Evolutionary conservation across 805 yeast genomes (phyloP).

Genomic region (Millerago galiae): DNA sequence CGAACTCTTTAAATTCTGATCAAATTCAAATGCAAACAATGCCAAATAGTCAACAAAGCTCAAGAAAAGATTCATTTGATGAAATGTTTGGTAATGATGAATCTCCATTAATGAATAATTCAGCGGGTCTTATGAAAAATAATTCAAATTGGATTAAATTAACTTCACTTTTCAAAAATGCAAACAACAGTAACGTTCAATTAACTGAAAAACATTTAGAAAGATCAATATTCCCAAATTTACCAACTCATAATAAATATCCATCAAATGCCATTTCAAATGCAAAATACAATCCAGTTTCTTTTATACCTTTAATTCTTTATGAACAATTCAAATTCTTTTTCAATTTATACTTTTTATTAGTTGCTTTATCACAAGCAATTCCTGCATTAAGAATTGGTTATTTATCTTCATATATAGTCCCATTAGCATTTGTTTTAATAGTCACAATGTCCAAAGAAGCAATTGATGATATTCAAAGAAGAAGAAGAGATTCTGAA

Average conservation of each 20-base stretch:
- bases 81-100: slow-evolving; percentile 16
- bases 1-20: slow-evolving; percentile 22
- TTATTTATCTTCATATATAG: slow-evolving; percentile 84
- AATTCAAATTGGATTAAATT: slow-evolving; percentile 14
- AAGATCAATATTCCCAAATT: slow-evolving; percentile 37
- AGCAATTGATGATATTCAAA: slow-evolving; percentile 86
- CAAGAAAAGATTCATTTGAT: slow-evolving; percentile 22
- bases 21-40: slow-evolving; percentile 27
- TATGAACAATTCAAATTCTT: slow-evolving; percentile 97
- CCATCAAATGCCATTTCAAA: slow-evolving; percentile 82
- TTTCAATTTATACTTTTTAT: slow-evolving; percentile 83
- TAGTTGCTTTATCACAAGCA: slow-evolving; percentile 92
- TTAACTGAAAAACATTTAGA: slow-evolving; percentile 28
- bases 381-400: slow-evolving; percentile 90
- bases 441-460: slow-evolving; percentile 93
- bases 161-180: slow-evolving; percentile 4
- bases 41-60: slow-evolving; percentile 13
- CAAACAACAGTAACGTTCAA: slow-evolving; percentile 13
- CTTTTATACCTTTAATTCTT: slow-evolving; percentile 82
- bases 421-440: slow-evolving; percentile 89
- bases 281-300: slow-evolving; percentile 85
- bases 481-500: slow-evolving; percentile 85
- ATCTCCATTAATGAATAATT: slow-evolving; percentile 10
- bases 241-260: slow-evolving; percentile 33
- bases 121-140: background rate